Conservation (phyloP, 1,284 basidiomycete genomes). For the Baeospora myosura region DNA sequence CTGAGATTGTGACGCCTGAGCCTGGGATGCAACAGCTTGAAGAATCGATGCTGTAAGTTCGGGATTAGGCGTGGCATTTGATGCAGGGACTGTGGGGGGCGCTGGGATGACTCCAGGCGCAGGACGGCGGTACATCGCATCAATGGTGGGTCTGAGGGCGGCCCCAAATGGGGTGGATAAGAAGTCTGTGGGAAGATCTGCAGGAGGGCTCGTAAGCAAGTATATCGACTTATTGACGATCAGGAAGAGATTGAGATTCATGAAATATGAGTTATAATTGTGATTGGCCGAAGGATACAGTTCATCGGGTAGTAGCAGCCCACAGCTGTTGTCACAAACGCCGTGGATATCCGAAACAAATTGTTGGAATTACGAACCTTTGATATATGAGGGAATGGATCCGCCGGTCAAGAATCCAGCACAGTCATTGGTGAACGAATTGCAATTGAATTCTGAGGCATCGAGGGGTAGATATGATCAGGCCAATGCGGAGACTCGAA, state of each 20-base stretch:
- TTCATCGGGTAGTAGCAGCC: too few species aligned
- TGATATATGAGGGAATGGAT: constrained; percentile 75
- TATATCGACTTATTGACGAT: neutral
- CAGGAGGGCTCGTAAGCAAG: neutral
- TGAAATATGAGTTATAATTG: too few species aligned
- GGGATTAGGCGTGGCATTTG: constrained; percentile 33
- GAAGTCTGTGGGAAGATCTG: constrained; percentile 84
- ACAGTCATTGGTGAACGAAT: constrained; percentile 85
- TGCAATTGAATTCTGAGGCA: constrained; percentile 74
- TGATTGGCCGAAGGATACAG: too few species aligned
- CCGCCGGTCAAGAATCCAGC: constrained; percentile 78
- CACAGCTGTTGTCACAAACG: too few species aligned
- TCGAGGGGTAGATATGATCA: neutral
- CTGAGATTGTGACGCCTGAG: constrained; percentile 21
- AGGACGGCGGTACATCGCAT: constrained; percentile 71
- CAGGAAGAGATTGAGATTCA: too few species aligned
- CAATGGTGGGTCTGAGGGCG: constrained; percentile 82
- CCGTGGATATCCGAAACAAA: too few species aligned
- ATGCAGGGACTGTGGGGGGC: constrained; percentile 21
- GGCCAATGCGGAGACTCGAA: neutral
- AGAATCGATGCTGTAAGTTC: constrained; percentile 54
- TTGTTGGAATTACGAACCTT: constrained; percentile 39
- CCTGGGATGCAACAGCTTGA: constrained; percentile 51
- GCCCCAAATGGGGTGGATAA: constrained; percentile 86
- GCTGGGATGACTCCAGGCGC: constrained; percentile 33